Base-by-base conservation (phyloP, 163 green algal genomes). In the Trebouxiophyceae sp. region DNA sequence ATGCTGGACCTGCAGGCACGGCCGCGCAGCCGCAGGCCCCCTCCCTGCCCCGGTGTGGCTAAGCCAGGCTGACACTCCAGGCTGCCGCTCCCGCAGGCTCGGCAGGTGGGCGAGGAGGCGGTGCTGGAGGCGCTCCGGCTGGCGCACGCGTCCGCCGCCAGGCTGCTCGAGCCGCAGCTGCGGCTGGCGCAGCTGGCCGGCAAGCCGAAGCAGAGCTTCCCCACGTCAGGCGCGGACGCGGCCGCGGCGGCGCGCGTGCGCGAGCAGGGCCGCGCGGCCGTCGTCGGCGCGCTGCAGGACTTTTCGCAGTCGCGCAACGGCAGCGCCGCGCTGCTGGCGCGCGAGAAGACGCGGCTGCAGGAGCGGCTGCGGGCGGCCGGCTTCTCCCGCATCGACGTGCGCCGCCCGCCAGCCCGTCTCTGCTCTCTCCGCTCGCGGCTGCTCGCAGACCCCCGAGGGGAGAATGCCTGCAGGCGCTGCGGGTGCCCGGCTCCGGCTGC, bases 1-100 rank as follows among this genome's bases (percentile, higher is more conserved):
- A 69, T 81, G 57, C 29, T 85, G 32, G 79, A 89, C 34, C 72
- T 76, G 8, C 56, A 78, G 47, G 81, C 62, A 19, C 28, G n/a
- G n/a, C n/a, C n/a, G n/a, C n/a, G n/a, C n/a, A n/a, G n/a, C n/a
- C n/a, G n/a, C n/a, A n/a, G n/a, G n/a, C n/a, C n/a, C n/a, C n/a
- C n/a, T n/a, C n/a, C n/a, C n/a, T n/a, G n/a, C n/a, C n/a, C n/a
- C n/a, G n/a, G n/a, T n/a, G n/a, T n/a, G n/a, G n/a, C n/a, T n/a
- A n/a, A n/a, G n/a, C n/a, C n/a, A n/a, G n/a, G n/a, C n/a, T n/a
- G n/a, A n/a, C n/a, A n/a, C n/a, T n/a, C n/a, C n/a, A n/a, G n/a
- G n/a, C n/a, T n/a, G n/a, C n/a, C n/a, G n/a, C n/a, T n/a, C 12
- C 39, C 16, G 39, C 39, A 50, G 39, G 39, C 39, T 8, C 8